A percentile compares a stretch with the other conserved stretches of the same genome.
Evolutionary conservation across 2,329 filamentous ascomycete genomes (phyloP).

Genomic region (Leptoxyphium fumago): DNA sequence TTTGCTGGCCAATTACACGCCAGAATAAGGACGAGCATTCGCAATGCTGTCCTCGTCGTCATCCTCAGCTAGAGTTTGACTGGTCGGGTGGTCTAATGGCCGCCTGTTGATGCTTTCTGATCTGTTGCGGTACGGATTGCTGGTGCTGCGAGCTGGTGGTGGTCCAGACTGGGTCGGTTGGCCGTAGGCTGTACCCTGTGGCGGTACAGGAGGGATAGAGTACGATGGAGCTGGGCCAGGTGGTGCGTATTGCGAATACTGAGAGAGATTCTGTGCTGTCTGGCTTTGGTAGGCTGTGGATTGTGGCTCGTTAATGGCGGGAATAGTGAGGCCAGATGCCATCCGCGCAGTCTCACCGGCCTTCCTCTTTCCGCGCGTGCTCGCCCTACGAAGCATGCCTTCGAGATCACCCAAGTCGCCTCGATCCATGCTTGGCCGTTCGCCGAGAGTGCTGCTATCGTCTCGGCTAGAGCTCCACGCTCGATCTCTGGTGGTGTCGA

Average conservation of each 20-base stretch:
- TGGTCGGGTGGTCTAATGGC: constrained; percentile 2
- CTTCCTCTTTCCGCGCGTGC: constrained; percentile 29
- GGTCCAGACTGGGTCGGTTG: background rate
- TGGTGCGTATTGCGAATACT: background rate
- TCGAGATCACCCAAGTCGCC: constrained; percentile 33
- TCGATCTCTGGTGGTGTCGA: constrained; percentile 30
- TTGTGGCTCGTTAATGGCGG: background rate
- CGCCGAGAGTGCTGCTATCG: constrained; percentile 20
- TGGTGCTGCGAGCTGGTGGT: background rate
- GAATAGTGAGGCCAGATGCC: background rate
- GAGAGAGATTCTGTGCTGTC: background rate
- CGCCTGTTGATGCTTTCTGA: constrained; percentile 3
- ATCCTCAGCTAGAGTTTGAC: background rate
- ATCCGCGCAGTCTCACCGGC: constrained; percentile 5
- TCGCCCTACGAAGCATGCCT: constrained; percentile 29
- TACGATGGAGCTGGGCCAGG: background rate
- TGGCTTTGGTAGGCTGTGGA: background rate
- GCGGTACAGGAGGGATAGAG: background rate
- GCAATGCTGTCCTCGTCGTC: constrained; percentile 1
- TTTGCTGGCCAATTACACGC: constrained; percentile 3
- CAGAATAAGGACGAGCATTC: constrained; percentile 6
- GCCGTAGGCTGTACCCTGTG: background rate
- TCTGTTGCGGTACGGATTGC: constrained; percentile 1
- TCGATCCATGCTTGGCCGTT: constrained; percentile 28
- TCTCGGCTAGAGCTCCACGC: constrained; percentile 28